Base-by-base conservation (phyloP, 805 yeast genomes). In the Candida boidinii region DNA sequence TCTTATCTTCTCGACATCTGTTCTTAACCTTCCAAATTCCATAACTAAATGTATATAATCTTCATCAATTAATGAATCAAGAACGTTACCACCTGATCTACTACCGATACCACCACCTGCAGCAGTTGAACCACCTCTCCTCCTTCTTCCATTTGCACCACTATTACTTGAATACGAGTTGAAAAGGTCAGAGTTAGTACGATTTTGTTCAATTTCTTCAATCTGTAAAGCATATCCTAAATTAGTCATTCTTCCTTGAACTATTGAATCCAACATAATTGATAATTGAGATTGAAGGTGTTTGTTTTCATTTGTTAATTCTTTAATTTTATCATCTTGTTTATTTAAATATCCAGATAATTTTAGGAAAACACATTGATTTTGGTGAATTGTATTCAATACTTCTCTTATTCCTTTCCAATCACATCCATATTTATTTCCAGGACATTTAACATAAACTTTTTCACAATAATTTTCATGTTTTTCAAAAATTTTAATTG, bases 201-300 rank as follows among this genome's bases (percentile, higher is more conserved):
- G 33, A 30, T 27, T 22, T 39, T 31, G 23, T 34, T 43, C 33
- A 4, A 70, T 58, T 38, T 70, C 78, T 43, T 70, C 74, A 8
- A 68, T 40, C 4, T 64, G 62, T 30, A 66, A 61, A 23, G 60
- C 54, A 42, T 65, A 67, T 0, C 77, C 77, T 15, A 70, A 43
- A 41, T 70, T 71, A 1, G 73, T 64, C 15, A 70, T 50, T 41
- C 61, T 68, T 0, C 77, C 78, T 35, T 65, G 73, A 1, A 64
- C 51, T 5, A 70, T 56, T 21, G 70, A 62, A 42, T 66, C 67
- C 38, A 71, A 49, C 4, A 71, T 60, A 27, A 58, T 58, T 25
- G 66, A 59, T 28, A 71, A 50, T 42, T 70, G 75, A 12, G 53
- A 41, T 35, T 64, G 71, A 27, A 71, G 43, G 33, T 45, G 46